These are phyloP conservation scores for Phaseolus lunatus DNA, from an alignment of 306 rosid genomes.

Conservation along the genomic window DNA sequence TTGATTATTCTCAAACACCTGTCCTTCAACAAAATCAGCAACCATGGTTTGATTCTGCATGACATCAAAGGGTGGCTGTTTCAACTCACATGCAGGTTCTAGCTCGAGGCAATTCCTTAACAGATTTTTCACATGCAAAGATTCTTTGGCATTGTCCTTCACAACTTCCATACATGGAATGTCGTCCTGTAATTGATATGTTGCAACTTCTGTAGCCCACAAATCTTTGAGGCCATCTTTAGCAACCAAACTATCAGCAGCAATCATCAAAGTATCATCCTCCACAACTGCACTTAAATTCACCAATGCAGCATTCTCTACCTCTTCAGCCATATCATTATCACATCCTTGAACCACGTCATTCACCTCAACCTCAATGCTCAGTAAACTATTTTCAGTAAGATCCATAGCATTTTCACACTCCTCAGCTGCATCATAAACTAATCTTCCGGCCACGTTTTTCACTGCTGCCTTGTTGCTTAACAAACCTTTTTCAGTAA, in stretches of 20 bases:
- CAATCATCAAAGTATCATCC: slow-evolving; percentile 23
- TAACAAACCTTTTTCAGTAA: slow-evolving; percentile 29
- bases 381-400: slow-evolving; percentile 19
- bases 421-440: slow-evolving; percentile 7
- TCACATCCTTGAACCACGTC: slow-evolving; percentile 13
- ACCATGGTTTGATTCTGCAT: slow-evolving; percentile 37
- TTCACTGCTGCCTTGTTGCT: background rate
- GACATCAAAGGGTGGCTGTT: slow-evolving; percentile 43
- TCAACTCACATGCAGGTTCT: slow-evolving; percentile 29
- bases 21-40: slow-evolving; percentile 20
- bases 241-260: slow-evolving; percentile 35
- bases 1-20: slow-evolving; percentile 27
- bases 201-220: background rate
- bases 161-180: slow-evolving; percentile 35
- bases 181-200: slow-evolving; percentile 32
- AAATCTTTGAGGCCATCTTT: slow-evolving; percentile 14
- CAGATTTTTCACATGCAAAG: slow-evolving; percentile 30
- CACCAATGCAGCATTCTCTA: slow-evolving; percentile 16
- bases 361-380: background rate
- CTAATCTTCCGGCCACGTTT: slow-evolving; percentile 1
- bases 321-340: slow-evolving; percentile 9
- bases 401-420: slow-evolving; percentile 18
- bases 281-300: slow-evolving; percentile 3
- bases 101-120: background rate
- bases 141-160: slow-evolving; percentile 12